These are phyloP conservation scores for Stylosanthes scabra DNA, from an alignment of 331 rosid species.

Conservation along the genomic window DNA sequence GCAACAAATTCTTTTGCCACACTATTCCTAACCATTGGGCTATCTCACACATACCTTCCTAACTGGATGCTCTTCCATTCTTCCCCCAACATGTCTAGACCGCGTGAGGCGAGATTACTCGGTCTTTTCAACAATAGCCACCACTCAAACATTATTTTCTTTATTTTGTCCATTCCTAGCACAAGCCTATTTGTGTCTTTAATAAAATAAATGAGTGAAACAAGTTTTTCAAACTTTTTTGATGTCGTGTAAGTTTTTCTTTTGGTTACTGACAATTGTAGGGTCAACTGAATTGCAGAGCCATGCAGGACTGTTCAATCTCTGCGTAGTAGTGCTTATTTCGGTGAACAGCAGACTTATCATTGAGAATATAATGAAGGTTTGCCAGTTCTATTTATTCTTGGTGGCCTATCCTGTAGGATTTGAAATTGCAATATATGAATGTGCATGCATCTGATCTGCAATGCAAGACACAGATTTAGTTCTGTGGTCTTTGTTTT, in stretches of 20 bases:
- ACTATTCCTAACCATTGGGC: too few relatives aligned
- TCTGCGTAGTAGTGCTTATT: constrained; percentile 96
- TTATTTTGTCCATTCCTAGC: background rate
- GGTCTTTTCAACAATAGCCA: too few relatives aligned
- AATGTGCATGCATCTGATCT: constrained; percentile 11
- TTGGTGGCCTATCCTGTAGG: constrained; percentile 13
- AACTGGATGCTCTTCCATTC: too few relatives aligned
- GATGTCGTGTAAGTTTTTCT: background rate
- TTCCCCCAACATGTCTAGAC: too few relatives aligned
- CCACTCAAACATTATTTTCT: too few relatives aligned
- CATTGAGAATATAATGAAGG: constrained; percentile 98
- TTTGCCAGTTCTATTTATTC: constrained; percentile 36
- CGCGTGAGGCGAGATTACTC: too few relatives aligned
- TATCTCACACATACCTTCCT: too few relatives aligned
- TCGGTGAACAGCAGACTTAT: constrained; percentile 97
- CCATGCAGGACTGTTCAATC: constrained; percentile 97
- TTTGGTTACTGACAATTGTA: background rate
- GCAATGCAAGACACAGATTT: background rate
- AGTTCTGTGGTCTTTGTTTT: constrained; percentile 17
- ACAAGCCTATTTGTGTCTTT: constrained; percentile 15
- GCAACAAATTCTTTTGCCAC: too few relatives aligned
- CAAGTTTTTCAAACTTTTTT: constrained; percentile 23
- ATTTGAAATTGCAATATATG: constrained; percentile 16
- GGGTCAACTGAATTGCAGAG: constrained; percentile 62
- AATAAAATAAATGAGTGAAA: background rate